Evolutionary conservation across 805 yeast species (phyloP), one percentile per base, ranked within the genome.

Genomic region (Maudiozyma barnettii): DNA sequence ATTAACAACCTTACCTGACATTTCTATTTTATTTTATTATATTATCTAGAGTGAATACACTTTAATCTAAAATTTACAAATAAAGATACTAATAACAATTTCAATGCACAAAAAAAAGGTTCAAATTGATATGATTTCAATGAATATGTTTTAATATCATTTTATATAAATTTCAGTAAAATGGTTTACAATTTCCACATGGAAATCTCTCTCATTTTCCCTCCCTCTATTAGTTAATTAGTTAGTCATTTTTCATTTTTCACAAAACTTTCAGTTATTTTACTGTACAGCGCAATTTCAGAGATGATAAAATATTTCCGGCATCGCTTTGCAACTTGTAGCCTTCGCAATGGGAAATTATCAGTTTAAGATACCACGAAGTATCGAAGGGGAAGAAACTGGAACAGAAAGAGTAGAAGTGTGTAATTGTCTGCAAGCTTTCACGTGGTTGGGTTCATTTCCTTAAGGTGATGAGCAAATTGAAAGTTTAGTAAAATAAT

Each of bases 1-100:
- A 60, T 83, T 82, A 45, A 82, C 83, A 50, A 76, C 61, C 55
- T 72, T 75, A 20, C 51, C 47, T 45, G 71, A 58, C 81, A 77
- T 77, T 46, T 41, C n/a, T 64, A 31, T n/a, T n/a, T 20, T 23
- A 18, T 31, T 31, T 13, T 16, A 9, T 13, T 10, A 9, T 8
- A 18, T 19, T 37, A 6, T 14, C 9, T 31, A 2, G 18, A 8
- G 19, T 6, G 18, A 14, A n/a, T 33, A 14, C 18, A 33, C 16
- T 31, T 8, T n/a, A 6, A 9, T 26, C 8, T 9, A 6, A 12
- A 26, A 26, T 2, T 26, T 26, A 26, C 8, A 10, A 33, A 6
- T 5, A 14, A 18, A 14, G 2, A 33, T 9, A 13, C n/a, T 16
- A 4, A 33, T 33, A 33, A 14, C 16, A 33, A 33, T n/a, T n/a